Conservation (phyloP, 1,139 yeast species). For the Eremothecium coryli region DNA sequence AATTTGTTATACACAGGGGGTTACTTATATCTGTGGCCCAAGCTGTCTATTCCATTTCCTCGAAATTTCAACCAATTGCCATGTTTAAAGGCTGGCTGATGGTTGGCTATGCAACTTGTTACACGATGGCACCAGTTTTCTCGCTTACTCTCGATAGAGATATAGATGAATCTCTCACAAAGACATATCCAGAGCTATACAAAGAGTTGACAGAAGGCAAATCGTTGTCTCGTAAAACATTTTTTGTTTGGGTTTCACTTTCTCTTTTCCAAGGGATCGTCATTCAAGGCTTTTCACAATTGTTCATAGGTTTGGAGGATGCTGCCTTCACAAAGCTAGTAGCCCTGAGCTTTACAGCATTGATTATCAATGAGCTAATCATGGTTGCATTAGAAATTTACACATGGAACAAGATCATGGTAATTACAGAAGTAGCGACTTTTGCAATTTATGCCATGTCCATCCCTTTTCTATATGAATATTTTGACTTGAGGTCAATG, state of each 20-base stretch:
- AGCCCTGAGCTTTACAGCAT: slow-evolving; percentile 69
- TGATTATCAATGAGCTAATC: slow-evolving; percentile 73
- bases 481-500: slow-evolving; percentile 65
- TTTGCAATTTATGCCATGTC: slow-evolving; percentile 58
- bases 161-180: slow-evolving; percentile 81
- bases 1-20: slow-evolving; percentile 94
- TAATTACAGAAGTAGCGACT: slow-evolving; percentile 63
- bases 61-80: slow-evolving; percentile 87
- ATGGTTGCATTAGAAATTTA: slow-evolving; percentile 92
- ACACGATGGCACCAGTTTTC: slow-evolving; percentile 98
- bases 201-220: slow-evolving; percentile 84
- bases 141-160: slow-evolving; percentile 87
- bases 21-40: slow-evolving; percentile 92
- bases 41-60: slow-evolving; percentile 80
- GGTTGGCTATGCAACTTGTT: slow-evolving; percentile 97
- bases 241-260: slow-evolving; percentile 83
- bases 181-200: slow-evolving; percentile 88
- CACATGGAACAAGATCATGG: slow-evolving; percentile 80
- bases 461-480: slow-evolving; percentile 75
- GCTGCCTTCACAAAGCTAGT: slow-evolving; percentile 66
- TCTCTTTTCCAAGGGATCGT: slow-evolving; percentile 81
- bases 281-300: slow-evolving; percentile 74
- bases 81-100: slow-evolving; percentile 91
- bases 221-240: slow-evolving; percentile 76
- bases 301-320: slow-evolving; percentile 53